phyloP scores from a whole-genome alignment of 2,329 filamentous ascomycete species.

The Monosporascus sp. region DNA sequence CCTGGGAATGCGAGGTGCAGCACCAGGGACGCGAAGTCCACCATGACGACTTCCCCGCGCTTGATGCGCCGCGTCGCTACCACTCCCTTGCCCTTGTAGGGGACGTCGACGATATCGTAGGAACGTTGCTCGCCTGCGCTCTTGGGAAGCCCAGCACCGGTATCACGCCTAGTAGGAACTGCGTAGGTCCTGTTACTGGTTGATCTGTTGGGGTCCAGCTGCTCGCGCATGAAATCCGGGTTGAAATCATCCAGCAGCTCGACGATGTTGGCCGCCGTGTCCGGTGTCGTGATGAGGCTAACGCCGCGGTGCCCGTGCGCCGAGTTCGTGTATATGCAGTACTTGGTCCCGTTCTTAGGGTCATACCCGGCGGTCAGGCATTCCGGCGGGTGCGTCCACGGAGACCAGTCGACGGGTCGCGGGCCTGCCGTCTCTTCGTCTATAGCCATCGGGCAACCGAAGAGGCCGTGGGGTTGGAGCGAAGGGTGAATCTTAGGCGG shows the following conservation, averaged over 20 bases:
- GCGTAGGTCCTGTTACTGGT: not conserved
- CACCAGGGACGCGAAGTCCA: constrained; percentile 28
- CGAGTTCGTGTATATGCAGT: constrained; percentile 22
- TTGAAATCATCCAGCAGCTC: constrained; percentile 23
- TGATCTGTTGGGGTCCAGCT: not conserved
- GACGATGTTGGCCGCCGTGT: constrained; percentile 24
- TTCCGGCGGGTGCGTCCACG: constrained; percentile 19
- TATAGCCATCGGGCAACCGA: constrained; percentile 15
- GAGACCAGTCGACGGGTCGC: constrained; percentile 18
- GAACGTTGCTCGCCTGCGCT: constrained; percentile 4
- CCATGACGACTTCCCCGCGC: constrained; percentile 30
- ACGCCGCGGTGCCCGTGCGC: constrained; percentile 24
- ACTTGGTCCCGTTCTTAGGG: constrained; percentile 5
- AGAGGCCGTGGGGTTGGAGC: constrained; percentile 8
- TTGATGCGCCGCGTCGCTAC: constrained; percentile 27
- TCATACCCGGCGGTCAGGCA: constrained; percentile 11
- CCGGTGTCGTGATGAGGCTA: constrained; percentile 30
- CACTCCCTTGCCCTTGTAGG: constrained; percentile 29
- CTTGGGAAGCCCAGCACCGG: not conserved
- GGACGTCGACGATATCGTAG: constrained; percentile 24
- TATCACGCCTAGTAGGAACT: not conserved
- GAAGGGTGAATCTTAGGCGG: constrained; percentile 10
- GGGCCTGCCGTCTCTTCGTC: constrained; percentile 12
- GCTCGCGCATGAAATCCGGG: constrained; percentile 6
- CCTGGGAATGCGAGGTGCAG: constrained; percentile 26